Evolutionary conservation across 345 rosid genomes (phyloP).

Genomic region (Eucalyptus sp.): DNA sequence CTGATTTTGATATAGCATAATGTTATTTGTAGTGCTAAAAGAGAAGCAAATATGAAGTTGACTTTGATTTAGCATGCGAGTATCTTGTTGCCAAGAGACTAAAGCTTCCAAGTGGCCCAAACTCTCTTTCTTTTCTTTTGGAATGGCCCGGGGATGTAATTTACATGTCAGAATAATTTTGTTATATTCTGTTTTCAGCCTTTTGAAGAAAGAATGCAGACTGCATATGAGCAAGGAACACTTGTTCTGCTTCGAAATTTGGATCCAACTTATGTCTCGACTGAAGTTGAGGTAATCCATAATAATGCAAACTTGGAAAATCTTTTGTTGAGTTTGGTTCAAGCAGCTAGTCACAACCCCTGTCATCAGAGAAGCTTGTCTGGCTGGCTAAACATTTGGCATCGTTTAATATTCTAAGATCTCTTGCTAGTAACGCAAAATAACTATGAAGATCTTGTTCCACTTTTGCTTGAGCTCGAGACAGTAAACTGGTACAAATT

Average conservation of each 20-base stretch:
- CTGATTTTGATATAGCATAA: not conserved
- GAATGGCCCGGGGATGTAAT: not conserved
- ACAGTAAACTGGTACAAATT: not conserved
- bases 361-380: not conserved
- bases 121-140: not conserved
- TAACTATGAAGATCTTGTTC: not conserved
- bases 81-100: not conserved
- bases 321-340: not conserved
- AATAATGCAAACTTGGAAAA: not conserved
- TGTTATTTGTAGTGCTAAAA: not conserved
- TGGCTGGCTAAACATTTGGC: not conserved
- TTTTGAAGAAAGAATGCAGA: conserved; percentile 59
- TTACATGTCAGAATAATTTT: not conserved
- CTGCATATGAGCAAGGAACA: conserved; percentile 34
- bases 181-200: conserved; percentile 23
- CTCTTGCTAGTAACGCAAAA: not conserved
- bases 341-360: not conserved
- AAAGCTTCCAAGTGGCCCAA: not conserved
- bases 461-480: not conserved
- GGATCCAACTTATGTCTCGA: conserved; percentile 55
- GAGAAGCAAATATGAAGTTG: not conserved
- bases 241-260: conserved; percentile 68
- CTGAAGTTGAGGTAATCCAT: conserved; percentile 58
- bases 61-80: not conserved
- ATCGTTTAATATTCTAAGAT: not conserved